These are phyloP conservation scores for Halenospora varia DNA, from an alignment of 495 filamentous ascomycete species.

Conservation along the genomic window DNA sequence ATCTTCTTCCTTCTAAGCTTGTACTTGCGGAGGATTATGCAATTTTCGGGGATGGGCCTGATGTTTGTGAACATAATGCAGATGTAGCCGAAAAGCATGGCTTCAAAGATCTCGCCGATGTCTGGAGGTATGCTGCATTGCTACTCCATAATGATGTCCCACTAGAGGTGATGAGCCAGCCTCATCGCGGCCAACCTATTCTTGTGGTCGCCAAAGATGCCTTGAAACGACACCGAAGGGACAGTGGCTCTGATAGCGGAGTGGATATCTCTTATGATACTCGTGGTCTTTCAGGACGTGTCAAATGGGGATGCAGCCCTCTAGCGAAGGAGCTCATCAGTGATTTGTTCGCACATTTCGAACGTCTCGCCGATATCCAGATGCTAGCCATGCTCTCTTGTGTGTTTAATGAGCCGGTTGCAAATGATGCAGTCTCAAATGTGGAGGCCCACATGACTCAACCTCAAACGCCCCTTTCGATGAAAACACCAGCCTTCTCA, in stretches of 20 bases:
- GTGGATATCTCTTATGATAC: conserved; percentile 31
- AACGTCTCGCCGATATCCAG: conserved; percentile 75
- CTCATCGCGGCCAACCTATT: conserved; percentile 47
- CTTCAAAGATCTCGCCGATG: conserved; percentile 67
- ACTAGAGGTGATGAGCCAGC: conserved; percentile 53
- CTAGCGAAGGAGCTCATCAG: conserved; percentile 73
- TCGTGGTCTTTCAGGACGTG: conserved; percentile 46
- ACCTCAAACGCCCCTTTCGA: conserved; percentile 54
- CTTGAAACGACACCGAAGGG: conserved; percentile 24
- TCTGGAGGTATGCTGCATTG: conserved; percentile 78
- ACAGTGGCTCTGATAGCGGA: conserved; percentile 46
- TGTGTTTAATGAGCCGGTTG: conserved; percentile 66
- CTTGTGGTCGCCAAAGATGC: conserved; percentile 55
- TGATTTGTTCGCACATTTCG: conserved; percentile 70
- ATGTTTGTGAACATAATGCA: conserved; percentile 81
- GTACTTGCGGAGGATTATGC: conserved; percentile 72
- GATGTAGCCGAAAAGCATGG: conserved; percentile 70
- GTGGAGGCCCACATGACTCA: conserved; percentile 40
- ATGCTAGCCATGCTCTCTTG: conserved; percentile 96
- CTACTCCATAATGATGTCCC: conserved; percentile 74
- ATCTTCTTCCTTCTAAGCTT: conserved; percentile 70
- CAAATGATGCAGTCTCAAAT: conserved; percentile 44
- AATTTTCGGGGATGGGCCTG: conserved; percentile 75
- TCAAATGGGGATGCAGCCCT: conserved; percentile 85
- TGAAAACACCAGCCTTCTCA: conserved; percentile 62